phyloP scores from a whole-genome alignment of 2,329 filamentous ascomycete species.

The Onygena corvina region DNA sequence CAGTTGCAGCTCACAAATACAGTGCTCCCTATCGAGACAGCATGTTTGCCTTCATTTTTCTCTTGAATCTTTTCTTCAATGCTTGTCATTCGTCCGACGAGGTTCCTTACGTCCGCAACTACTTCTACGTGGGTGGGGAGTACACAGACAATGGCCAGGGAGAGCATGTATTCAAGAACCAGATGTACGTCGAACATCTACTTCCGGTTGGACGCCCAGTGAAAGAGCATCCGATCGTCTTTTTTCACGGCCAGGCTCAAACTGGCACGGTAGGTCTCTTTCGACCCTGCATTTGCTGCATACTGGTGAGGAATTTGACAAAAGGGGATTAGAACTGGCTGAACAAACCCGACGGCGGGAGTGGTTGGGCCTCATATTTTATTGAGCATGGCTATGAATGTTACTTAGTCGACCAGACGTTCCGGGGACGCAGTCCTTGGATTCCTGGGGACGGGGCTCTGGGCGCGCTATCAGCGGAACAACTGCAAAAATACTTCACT shows the following conservation, averaged over 20 bases:
- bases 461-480: slow-evolving; percentile 10
- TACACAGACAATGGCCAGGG: slow-evolving; percentile 14
- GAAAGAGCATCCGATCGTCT: slow-evolving; percentile 17
- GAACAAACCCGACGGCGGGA: slow-evolving; percentile 35
- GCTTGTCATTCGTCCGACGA: background rate
- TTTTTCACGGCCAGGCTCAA: slow-evolving; percentile 18
- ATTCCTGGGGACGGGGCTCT: slow-evolving; percentile 13
- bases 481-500: slow-evolving; percentile 19
- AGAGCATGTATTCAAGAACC: slow-evolving; percentile 19
- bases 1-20: background rate
- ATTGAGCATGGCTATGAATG: slow-evolving; percentile 32
- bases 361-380: slow-evolving; percentile 37
- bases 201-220: slow-evolving; percentile 11
- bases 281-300: background rate
- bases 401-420: slow-evolving; percentile 31
- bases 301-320: background rate
- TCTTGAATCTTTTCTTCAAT: background rate
- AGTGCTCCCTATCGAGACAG: background rate
- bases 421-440: slow-evolving; percentile 21
- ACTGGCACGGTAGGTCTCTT: slow-evolving; percentile 17
- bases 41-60: background rate
- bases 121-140: slow-evolving; percentile 19
- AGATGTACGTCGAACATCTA: slow-evolving; percentile 22
- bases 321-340: slow-evolving; percentile 26
- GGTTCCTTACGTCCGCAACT: slow-evolving; percentile 10